Conservation (phyloP, 176 grass and related monocot genomes). For the Oryza longistaminata region DNA sequence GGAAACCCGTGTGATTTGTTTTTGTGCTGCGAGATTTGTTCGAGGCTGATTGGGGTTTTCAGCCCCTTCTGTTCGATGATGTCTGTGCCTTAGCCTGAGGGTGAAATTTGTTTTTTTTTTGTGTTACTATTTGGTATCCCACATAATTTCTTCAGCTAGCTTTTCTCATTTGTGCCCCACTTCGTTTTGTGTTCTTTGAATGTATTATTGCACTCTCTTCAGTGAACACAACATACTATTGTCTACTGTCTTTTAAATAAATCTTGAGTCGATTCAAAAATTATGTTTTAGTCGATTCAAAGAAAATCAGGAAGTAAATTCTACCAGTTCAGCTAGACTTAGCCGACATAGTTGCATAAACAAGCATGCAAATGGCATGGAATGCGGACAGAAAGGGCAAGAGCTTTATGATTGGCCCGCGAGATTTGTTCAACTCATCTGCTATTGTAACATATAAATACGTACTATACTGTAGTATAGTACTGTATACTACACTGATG, state of each 20-base stretch:
- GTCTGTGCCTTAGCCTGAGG: background rate
- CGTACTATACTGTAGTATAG: background rate
- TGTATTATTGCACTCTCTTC: background rate
- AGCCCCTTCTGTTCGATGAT: constrained; percentile 28
- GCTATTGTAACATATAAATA: constrained; percentile 17
- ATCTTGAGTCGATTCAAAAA: background rate
- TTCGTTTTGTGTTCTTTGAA: background rate
- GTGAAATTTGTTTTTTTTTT: background rate
- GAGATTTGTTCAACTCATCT: constrained; percentile 19
- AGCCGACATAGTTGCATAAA: background rate
- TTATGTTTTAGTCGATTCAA: background rate
- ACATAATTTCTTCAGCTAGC: no score
- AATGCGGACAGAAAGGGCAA: background rate
- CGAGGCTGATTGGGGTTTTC: constrained; percentile 36
- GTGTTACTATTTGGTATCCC: no score
- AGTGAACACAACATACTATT: no score
- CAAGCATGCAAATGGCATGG: constrained; percentile 27
- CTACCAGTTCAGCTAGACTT: background rate
- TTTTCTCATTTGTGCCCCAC: background rate
- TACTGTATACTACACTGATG: background rate
- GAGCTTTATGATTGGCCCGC: background rate
- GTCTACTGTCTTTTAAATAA: background rate
- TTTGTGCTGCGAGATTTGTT: constrained; percentile 16
- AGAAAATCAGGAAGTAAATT: background rate
- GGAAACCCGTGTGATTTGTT: constrained; percentile 38